Conservation (phyloP, 179 eudicot genomes). For the Camellia oleifera region DNA sequence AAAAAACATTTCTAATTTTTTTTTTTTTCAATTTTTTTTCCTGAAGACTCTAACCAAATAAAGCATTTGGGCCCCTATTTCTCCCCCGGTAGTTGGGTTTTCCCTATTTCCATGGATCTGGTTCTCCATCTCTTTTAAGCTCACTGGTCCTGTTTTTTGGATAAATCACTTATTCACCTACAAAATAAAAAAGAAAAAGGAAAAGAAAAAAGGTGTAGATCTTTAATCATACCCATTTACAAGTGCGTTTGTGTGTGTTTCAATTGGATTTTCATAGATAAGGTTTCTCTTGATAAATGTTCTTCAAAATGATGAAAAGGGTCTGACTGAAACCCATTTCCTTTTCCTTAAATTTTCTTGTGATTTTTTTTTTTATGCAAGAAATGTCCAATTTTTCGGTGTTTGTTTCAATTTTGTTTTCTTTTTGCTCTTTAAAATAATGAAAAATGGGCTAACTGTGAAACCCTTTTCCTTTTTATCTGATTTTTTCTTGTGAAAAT, state of each 20-base stretch:
- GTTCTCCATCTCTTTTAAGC: slow-evolving; percentile 7
- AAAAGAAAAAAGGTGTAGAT: neutral
- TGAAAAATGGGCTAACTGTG: too few relatives aligned
- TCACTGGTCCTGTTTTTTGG: neutral
- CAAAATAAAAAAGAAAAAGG: too few relatives aligned
- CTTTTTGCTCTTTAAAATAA: too few relatives aligned
- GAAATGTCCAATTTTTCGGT: too few relatives aligned
- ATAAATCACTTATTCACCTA: too few relatives aligned
- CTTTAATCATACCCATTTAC: neutral
- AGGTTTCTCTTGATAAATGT: neutral
- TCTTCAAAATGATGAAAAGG: neutral
- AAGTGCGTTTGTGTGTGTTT: too few relatives aligned
- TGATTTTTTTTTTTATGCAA: neutral
- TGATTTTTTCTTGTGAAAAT: neutral
- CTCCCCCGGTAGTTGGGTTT: too few relatives aligned
- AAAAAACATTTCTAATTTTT: too few relatives aligned
- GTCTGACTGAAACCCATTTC: neutral
- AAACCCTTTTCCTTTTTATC: neutral
- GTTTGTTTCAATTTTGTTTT: too few relatives aligned
- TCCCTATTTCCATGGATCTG: slow-evolving; percentile 2
- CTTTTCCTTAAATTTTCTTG: neutral
- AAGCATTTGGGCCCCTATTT: slow-evolving; percentile 5
- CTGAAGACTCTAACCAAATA: too few relatives aligned
- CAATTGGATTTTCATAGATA: neutral
- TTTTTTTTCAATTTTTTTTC: too few relatives aligned